Base-by-base conservation (phyloP, 257 asterid species). In the Salvia rosmarinus region DNA sequence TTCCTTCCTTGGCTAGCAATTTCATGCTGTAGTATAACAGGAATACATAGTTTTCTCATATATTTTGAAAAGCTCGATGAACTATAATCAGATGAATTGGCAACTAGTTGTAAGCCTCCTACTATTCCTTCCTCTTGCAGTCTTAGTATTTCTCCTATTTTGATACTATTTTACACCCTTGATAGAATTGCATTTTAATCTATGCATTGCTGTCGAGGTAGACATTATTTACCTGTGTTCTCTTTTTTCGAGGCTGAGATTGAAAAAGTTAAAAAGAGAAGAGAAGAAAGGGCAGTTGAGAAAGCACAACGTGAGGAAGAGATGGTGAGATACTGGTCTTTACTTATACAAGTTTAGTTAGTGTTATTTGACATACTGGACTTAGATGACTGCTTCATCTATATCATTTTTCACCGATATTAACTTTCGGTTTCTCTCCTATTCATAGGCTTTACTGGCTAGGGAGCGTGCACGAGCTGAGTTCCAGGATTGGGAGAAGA, bases 401-500 rank as follows among this genome's bases (percentile, higher is more conserved):
- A 5, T 32, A 12, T 60, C 30, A 30, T 63, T 35, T 1, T 49
- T 13, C 19, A 54, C 44, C 50, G 25, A 14, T 47, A 39, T 66
- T 32, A 20, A 68, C 56, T 49, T 40, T 37, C 28, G 40, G 20
- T 35, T 67, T 32, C 37, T 43, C 35, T 55, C 78, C 40, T 32
- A 62, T 78, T 74, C 43, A 23, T 68, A 88, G 97, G 94, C 95
- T 40, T 63, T 89, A 81, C 69, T 94, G 81, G 98, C 96, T 10
- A 85, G 99, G 80, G 99, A 94, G 80, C 92, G 98, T 21, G 99
- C 98, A 30, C 89, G 96, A 40, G 99, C 99, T 13, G 99, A 94
- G 85, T 91, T 88, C 73, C 96, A 94, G 7, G 99, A 94, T 76
- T 94, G 98, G 99, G 99, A 94, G 85, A 94, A 94, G 91, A 94